A percentile compares a stretch with the other conserved stretches of the same genome.
Conservation (phyloP, 192 early-diverging fungal genomes). For the Spizellomyces punctatus region DNA sequence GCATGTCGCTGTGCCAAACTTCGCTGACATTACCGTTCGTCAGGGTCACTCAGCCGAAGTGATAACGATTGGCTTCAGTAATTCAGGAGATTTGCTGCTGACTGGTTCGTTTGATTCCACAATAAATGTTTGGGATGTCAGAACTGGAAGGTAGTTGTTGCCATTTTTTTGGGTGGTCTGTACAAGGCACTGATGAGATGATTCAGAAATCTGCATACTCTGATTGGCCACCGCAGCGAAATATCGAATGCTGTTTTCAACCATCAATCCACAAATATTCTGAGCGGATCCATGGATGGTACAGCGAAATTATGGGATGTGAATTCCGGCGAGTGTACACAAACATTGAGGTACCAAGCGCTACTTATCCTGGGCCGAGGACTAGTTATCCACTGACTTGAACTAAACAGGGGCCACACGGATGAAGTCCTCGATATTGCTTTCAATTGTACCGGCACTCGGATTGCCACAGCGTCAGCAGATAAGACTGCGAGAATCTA, state of each 20-base stretch:
- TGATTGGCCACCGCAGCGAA: slow-evolving; percentile 57
- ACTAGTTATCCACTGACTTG: neutral
- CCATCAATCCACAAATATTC: slow-evolving; percentile 17
- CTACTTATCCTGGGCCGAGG: neutral
- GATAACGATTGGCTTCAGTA: slow-evolving; percentile 34
- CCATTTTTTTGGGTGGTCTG: neutral
- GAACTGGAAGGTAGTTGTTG: slow-evolving; percentile 19
- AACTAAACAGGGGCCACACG: slow-evolving; percentile 41
- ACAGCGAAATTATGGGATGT: slow-evolving; percentile 52
- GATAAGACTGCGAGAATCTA: slow-evolving; percentile 46
- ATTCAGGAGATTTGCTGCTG: slow-evolving; percentile 38
- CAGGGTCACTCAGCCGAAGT: slow-evolving; percentile 57
- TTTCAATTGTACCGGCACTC: slow-evolving; percentile 32
- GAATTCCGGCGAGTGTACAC: slow-evolving; percentile 32
- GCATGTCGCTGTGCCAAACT: too few species aligned
- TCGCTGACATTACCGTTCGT: too few species aligned
- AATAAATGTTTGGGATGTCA: slow-evolving; percentile 51
- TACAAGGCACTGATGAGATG: neutral
- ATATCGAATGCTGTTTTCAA: slow-evolving; percentile 45
- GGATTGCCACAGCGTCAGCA: slow-evolving; percentile 43
- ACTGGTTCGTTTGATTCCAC: slow-evolving; percentile 59
- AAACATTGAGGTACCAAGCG: slow-evolving; percentile 39
- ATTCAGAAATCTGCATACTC: slow-evolving; percentile 47
- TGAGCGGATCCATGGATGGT: slow-evolving; percentile 52
- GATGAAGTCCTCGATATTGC: slow-evolving; percentile 52